Evolutionary conservation across 2,329 filamentous ascomycete species (phyloP), one percentile per base, ranked within the genome.

Genomic region (Talaromyces sp.): DNA sequence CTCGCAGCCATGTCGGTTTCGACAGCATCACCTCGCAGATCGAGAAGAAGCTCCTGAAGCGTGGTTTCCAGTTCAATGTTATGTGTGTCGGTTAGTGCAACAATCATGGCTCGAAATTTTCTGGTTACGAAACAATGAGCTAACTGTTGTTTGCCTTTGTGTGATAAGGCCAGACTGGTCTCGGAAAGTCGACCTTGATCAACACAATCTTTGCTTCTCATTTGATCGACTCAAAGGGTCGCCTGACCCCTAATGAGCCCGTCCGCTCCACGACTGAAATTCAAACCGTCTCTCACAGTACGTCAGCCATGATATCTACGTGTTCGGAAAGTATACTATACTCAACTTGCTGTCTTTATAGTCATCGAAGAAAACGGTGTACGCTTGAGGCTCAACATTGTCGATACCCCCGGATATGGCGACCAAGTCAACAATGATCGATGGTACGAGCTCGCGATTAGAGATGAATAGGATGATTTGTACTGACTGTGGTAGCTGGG

Each of bases 161-260:
- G 57, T 68, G 65, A 62, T 70, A 68, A 98, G 95, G 95, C 76
- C 95, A 99, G 85, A 99, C 95, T 68, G 95, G 95, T 80, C 89
- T 99, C 74, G 95, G 95, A 82, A 99, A 99, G 85, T 98, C 94
- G 65, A 99, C 95, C 69, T 84, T 99, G 78, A 97, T 99, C 87
- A 99, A 99, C 87, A 99, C 95, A 82, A 97, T 99, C 85, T 99
- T 99, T 83, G 95, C 95, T 73, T 98, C 95, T 73, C 95, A 99
- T 85, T 88, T 99, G 73, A 97, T 99, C 82, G 94, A 99, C 81
- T 97, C 93, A 78, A 99, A 99, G 86, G 95, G 95, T 76, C 92
- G 95, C 76, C 85, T 98, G 76, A 85, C 90, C 68, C 95, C 95
- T 70, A 91, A 96, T 76, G 95, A 99, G 85, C 89, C 90, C 73